These are phyloP conservation scores for Claviceps lovelessii DNA, from an alignment of 2,329 filamentous ascomycete genomes.

Conservation along the genomic window DNA sequence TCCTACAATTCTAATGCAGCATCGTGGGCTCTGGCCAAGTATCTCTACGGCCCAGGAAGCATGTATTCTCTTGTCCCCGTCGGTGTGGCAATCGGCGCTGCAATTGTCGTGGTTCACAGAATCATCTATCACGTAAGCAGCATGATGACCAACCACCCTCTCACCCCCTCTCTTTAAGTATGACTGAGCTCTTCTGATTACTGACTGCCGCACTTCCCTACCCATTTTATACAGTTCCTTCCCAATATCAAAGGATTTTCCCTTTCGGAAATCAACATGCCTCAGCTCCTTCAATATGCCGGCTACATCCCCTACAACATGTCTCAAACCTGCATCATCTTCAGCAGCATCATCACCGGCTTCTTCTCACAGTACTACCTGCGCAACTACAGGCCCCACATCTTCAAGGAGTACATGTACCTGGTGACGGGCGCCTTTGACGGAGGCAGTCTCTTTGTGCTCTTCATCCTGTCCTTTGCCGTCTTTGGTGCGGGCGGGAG, in stretches of 20 bases:
- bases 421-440: constrained; percentile 38
- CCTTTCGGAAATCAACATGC: constrained; percentile 1
- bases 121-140: neutral
- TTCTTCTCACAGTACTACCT: constrained; percentile 38
- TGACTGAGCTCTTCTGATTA: neutral
- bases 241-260: neutral
- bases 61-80: constrained; percentile 25
- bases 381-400: constrained; percentile 34
- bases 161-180: neutral
- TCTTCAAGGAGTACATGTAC: constrained; percentile 41
- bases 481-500: constrained; percentile 37
- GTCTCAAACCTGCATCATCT: constrained; percentile 40
- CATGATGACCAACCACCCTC: neutral
- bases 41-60: constrained; percentile 26
- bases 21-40: constrained; percentile 21
- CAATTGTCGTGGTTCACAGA: constrained; percentile 10
- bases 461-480: constrained; percentile 31
- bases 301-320: constrained; percentile 9
- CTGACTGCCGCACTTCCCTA: neutral
- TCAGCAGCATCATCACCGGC: constrained; percentile 29
- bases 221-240: neutral
- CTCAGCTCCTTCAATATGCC: constrained; percentile 3
- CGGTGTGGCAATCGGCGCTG: constrained; percentile 27
- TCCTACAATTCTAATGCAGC: constrained; percentile 25
- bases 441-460: constrained; percentile 27